These are phyloP conservation scores for Mesembryanthemum crystallinum DNA, from an alignment of 148 eudicot genomes.

Conservation along the genomic window DNA sequence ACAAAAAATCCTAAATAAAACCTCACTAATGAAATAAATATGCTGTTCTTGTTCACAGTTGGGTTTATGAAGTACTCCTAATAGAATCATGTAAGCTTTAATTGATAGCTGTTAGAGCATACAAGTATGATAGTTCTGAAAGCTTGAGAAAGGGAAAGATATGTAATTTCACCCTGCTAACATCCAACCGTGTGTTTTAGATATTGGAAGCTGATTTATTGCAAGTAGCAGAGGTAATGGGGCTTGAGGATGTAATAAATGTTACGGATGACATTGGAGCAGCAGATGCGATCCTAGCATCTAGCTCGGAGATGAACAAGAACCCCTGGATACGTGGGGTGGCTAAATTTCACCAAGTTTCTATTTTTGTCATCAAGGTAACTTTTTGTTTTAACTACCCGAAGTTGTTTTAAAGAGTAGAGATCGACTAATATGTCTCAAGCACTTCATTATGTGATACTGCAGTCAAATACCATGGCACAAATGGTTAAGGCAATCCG, in stretches of 20 bases:
- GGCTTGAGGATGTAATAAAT: conserved; percentile 69
- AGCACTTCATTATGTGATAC: conserved; percentile 5
- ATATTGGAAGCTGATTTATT: conserved; percentile 77
- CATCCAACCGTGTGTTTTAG: conserved; percentile 33
- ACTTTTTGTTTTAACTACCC: conserved; percentile 4
- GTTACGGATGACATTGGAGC: conserved; percentile 72
- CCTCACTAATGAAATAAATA: no score
- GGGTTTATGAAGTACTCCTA: no score
- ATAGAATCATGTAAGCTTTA: no score
- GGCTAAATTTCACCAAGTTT: conserved; percentile 86
- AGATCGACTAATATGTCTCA: neutral
- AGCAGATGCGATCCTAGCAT: conserved; percentile 80
- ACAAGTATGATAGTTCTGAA: neutral
- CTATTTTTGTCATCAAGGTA: conserved; percentile 93
- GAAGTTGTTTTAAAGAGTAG: neutral
- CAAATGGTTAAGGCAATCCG: conserved; percentile 96
- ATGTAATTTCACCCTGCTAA: conserved; percentile 6
- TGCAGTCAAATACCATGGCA: conserved; percentile 93
- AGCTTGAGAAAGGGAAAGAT: neutral
- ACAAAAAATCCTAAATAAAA: no score
- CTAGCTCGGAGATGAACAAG: conserved; percentile 73
- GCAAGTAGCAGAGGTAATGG: conserved; percentile 89
- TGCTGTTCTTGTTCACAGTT: no score
- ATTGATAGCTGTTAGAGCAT: conserved; percentile 10
- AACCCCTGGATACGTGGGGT: conserved; percentile 95